Conservation (phyloP, 176 grass and related monocot genomes). For the Oryza nivara region DNA sequence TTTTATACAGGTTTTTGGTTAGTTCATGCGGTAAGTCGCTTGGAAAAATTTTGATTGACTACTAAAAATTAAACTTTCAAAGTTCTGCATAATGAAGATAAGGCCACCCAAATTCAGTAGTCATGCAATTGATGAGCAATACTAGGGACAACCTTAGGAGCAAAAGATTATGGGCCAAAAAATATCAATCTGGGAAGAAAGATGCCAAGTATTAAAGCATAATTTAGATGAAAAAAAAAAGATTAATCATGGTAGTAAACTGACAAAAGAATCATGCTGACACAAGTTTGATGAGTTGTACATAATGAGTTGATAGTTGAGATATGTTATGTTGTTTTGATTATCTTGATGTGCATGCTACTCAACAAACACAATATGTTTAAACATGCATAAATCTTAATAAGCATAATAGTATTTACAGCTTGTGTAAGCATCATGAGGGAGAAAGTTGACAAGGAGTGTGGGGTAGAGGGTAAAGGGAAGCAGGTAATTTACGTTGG, state of each 20-base stretch:
- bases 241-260: background rate
- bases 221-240: background rate
- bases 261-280: background rate
- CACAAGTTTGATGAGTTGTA: background rate
- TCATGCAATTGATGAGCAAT: background rate
- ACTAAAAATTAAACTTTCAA: background rate
- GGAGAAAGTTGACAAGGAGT: background rate
- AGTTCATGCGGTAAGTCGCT: background rate
- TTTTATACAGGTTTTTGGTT: background rate
- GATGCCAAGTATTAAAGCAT: background rate
- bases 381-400: background rate
- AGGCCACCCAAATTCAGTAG: background rate
- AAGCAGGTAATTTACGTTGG: slow-evolving; percentile 53
- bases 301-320: background rate
- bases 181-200: background rate
- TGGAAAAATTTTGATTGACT: background rate
- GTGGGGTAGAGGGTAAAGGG: background rate
- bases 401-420: background rate
- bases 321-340: background rate
- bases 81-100: background rate
- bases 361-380: background rate
- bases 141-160: background rate
- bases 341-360: background rate
- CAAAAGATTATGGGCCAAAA: background rate
- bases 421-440: background rate